Evolutionary conservation across 495 filamentous ascomycete genomes (phyloP), one percentile per base, ranked within the genome.

Genomic region (Xylaria cubensis): DNA sequence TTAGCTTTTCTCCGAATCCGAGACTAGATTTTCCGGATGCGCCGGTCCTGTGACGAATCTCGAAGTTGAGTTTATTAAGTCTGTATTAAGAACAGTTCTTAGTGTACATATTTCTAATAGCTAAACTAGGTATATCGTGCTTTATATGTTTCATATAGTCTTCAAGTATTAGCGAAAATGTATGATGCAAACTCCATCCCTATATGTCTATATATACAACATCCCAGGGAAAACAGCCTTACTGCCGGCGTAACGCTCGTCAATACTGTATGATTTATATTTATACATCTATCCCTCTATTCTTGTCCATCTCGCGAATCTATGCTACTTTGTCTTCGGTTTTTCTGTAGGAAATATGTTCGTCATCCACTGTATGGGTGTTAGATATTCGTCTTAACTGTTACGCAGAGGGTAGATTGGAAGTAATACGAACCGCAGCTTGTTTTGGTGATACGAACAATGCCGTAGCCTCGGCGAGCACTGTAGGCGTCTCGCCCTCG

Each of bases 371-470:
- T 85, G 53, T 12, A 51, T 26, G 29, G 56, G n/a, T 61, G 42
- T 62, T 21, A 72, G 70, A 24, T 39, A 61, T 50, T 39, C 62
- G 21, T 6, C 46, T 4, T 8, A 42, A 12, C 17, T 34, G 4
- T 34, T 12, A 42, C 13, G 39, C 21, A 62, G 17, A 21, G 12
- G 34, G 12, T 15, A 7, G 10, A 12, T 32, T 32, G 5, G 56
- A n/a, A 48, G 17, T 5, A 51, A 12, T 68, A 88, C 90, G 78
- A 82, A 93, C 91, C 83, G 90, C 87, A 58, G 93, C 94, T 74
- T 92, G 86, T 80, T 88, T 94, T 6, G 96, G 96, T 81, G 97
- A 94, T 73, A 99, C 88, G 78, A 97, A 98, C 72, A 99, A 82
- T 3, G 92, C 94, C 78, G 91, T 92, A 17, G 92, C 93, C 82